Percentiles rank a stretch among this genome's conserved stretches.
phyloP scores from a whole-genome alignment of 371 early-diverging fungal species.

The Circinella minor region DNA sequence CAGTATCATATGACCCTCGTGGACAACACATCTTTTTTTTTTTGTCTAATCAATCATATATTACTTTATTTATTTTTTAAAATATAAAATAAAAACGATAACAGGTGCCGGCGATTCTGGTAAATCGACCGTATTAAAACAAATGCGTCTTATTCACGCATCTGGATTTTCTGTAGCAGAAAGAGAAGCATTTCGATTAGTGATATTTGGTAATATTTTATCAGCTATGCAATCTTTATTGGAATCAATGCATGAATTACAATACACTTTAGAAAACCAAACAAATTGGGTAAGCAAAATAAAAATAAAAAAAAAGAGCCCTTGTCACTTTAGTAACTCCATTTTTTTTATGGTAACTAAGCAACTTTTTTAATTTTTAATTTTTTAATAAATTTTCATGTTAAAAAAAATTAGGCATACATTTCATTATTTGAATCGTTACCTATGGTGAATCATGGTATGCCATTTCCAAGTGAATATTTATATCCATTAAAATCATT shows the following conservation, averaged over 20 bases:
- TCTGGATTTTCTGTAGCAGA: slow-evolving; percentile 85
- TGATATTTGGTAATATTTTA: slow-evolving; percentile 87
- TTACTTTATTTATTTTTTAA: too few species aligned
- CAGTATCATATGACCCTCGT: slow-evolving; percentile 10
- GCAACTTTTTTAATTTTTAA: too few species aligned
- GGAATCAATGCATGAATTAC: slow-evolving; percentile 79
- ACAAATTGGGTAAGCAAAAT: slow-evolving; percentile 53
- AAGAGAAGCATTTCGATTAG: slow-evolving; percentile 82
- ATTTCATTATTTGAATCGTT: slow-evolving; percentile 31
- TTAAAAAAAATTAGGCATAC: slow-evolving; percentile 27
- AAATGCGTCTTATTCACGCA: slow-evolving; percentile 95
- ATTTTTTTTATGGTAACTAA: too few species aligned
- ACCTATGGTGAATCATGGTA: slow-evolving; percentile 55
- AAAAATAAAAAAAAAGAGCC: too few species aligned
- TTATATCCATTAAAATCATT: slow-evolving; percentile 74
- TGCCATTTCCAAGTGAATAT: slow-evolving; percentile 69
- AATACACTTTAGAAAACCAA: slow-evolving; percentile 62
- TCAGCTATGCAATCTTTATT: slow-evolving; percentile 87
- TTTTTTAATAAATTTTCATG: too few species aligned
- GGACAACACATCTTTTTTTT: neutral
- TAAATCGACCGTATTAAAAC: slow-evolving; percentile 95
- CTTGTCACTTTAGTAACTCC: too few species aligned
- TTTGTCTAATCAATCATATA: too few species aligned
- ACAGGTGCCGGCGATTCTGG: slow-evolving; percentile 97
- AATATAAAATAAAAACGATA: too few species aligned